A percentile compares a stretch with the other conserved stretches of the same genome.
Evolutionary conservation across 768 basidiomycete genomes (phyloP).

Genomic region (Lactarius indigo): DNA sequence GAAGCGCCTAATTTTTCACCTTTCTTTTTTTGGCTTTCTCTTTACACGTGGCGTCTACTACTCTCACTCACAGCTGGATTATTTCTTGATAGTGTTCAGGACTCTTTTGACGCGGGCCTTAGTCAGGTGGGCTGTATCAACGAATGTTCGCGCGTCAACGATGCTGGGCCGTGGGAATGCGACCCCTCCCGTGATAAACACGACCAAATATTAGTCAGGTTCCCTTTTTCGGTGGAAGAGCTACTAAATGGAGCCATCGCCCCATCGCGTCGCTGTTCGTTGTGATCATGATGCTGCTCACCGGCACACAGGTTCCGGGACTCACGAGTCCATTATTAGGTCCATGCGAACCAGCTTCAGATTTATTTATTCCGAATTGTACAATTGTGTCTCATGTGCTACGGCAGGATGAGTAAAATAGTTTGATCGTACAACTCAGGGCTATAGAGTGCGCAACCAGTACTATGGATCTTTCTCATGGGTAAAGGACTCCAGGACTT

Average conservation of each 20-base stretch:
- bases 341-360: too few species aligned
- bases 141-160: too few species aligned
- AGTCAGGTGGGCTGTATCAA: neutral
- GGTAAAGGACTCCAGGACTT: neutral
- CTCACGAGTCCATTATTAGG: too few species aligned
- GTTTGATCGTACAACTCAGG: neutral
- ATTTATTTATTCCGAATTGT: too few species aligned
- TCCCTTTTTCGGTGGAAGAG: too few species aligned
- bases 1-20: slow-evolving; percentile 2
- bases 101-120: neutral
- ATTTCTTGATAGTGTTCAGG: neutral
- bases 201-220: too few species aligned
- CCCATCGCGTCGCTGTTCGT: too few species aligned
- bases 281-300: too few species aligned
- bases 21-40: neutral
- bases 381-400: neutral
- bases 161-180: too few species aligned
- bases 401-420: neutral
- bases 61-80: neutral
- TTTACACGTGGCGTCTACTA: neutral
- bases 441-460: neutral
- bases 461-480: neutral
- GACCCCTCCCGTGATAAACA: too few species aligned
- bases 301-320: too few species aligned
- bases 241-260: too few species aligned